Conservation (phyloP, 345 rosid species). For the Gynandropsis gynandra region DNA sequence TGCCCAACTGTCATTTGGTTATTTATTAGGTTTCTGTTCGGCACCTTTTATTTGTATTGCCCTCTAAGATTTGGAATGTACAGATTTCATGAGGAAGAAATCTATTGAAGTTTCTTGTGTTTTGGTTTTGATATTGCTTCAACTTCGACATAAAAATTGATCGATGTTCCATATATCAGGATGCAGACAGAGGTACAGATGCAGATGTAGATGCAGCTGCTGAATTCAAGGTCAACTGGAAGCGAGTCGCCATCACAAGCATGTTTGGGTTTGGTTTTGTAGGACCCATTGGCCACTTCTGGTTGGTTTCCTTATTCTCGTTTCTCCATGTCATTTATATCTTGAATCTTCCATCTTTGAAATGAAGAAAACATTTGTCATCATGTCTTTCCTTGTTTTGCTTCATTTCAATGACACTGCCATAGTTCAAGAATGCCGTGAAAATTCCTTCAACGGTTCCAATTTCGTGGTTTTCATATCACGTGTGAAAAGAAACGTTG, state of each 20-base stretch:
- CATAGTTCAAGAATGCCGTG: neutral
- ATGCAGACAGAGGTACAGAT: conserved; percentile 39
- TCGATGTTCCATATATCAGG: conserved; percentile 35
- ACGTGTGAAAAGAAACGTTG: too few relatives aligned
- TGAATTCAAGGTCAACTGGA: conserved; percentile 58
- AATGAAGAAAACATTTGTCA: conserved; percentile 1
- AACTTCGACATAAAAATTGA: conserved; percentile 11
- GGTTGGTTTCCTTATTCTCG: conserved; percentile 37
- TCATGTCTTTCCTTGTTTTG: conserved; percentile 2
- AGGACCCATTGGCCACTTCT: conserved; percentile 84
- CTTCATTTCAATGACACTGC: neutral
- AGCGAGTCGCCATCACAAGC: conserved; percentile 68
- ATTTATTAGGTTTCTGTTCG: conserved; percentile 2
- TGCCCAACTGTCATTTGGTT: conserved; percentile 6
- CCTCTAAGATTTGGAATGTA: neutral
- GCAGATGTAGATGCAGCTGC: conserved; percentile 27
- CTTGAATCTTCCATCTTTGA: neutral
- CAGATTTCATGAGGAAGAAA: neutral
- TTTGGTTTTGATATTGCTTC: conserved; percentile 5
- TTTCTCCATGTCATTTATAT: conserved; percentile 7
- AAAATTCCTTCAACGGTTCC: too few relatives aligned
- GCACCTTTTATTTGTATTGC: conserved; percentile 1
- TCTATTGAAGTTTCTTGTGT: neutral
- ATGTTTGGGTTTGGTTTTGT: conserved; percentile 72
- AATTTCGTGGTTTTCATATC: too few relatives aligned